Percentiles rank a stretch among this genome's conserved stretches.
These are phyloP conservation scores for Cucumis hystrix DNA, from an alignment of 306 rosid genomes.

Conservation along the genomic window DNA sequence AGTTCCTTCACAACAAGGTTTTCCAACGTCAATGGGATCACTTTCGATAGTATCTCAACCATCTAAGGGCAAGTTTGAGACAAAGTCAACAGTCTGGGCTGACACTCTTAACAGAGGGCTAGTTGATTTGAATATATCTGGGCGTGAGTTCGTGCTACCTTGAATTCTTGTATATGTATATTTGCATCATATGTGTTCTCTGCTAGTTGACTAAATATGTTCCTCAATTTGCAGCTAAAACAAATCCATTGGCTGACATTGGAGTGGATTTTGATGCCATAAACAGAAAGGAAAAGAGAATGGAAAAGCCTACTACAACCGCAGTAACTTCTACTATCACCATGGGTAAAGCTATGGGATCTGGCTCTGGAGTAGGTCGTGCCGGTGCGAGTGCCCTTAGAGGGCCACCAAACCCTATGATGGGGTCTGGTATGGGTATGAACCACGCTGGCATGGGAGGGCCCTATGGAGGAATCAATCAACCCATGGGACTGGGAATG, in stretches of 20 bases:
- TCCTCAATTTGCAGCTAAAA: slow-evolving; percentile 60
- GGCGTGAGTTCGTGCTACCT: slow-evolving; percentile 39
- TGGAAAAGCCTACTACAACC: slow-evolving; percentile 70
- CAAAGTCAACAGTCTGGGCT: slow-evolving; percentile 96
- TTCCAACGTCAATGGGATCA: slow-evolving; percentile 31
- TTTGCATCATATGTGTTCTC: not conserved
- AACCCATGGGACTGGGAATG: slow-evolving; percentile 8
- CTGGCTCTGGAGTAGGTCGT: slow-evolving; percentile 91
- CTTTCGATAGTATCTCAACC: slow-evolving; percentile 41
- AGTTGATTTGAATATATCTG: slow-evolving; percentile 90
- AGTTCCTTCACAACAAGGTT: slow-evolving; percentile 27
- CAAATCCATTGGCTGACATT: slow-evolving; percentile 81
- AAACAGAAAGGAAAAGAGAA: slow-evolving; percentile 87
- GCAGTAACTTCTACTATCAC: slow-evolving; percentile 58
- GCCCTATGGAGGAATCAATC: slow-evolving; percentile 21
- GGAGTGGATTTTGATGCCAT: slow-evolving; percentile 93
- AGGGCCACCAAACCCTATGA: slow-evolving; percentile 35
- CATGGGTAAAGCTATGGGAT: slow-evolving; percentile 99
- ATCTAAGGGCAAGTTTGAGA: slow-evolving; percentile 71
- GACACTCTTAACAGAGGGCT: slow-evolving; percentile 96
- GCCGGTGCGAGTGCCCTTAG: slow-evolving; percentile 64
- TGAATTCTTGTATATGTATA: not conserved
- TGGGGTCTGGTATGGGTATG: slow-evolving; percentile 48
- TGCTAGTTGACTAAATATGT: slow-evolving; percentile 4
- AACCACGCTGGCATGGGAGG: slow-evolving; percentile 35